Conservation (phyloP, 2,329 filamentous ascomycete species). For the Metarhizium album region DNA sequence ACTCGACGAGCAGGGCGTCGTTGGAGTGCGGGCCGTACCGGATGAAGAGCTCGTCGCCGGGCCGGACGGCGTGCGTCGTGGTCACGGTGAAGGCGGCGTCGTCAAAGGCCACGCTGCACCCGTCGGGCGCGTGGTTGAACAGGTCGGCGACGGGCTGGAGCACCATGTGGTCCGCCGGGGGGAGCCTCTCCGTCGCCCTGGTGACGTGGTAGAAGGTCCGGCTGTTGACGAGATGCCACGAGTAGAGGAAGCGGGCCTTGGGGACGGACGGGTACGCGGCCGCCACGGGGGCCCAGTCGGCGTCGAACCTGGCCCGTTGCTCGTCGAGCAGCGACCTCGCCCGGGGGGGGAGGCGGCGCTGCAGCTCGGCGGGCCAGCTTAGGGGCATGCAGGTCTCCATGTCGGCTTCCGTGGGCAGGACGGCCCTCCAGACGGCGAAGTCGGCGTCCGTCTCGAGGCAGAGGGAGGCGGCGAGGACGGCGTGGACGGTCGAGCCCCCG, state of each 20-base stretch:
- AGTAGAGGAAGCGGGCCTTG: slow-evolving; percentile 37
- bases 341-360: slow-evolving; percentile 31
- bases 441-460: slow-evolving; percentile 39
- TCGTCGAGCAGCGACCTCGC: slow-evolving; percentile 35
- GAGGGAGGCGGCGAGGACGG: slow-evolving; percentile 59
- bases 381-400: slow-evolving; percentile 39
- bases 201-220: slow-evolving; percentile 50
- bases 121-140: slow-evolving; percentile 46
- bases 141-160: slow-evolving; percentile 65
- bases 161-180: slow-evolving; percentile 49
- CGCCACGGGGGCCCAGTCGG: slow-evolving; percentile 28
- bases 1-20: slow-evolving; percentile 62
- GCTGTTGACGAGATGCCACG: slow-evolving; percentile 51
- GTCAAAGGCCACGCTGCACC: slow-evolving; percentile 44
- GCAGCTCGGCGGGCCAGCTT: slow-evolving; percentile 33
- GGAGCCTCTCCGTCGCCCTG: slow-evolving; percentile 30
- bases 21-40: slow-evolving; percentile 60
- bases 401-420: slow-evolving; percentile 54
- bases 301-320: slow-evolving; percentile 36
- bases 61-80: slow-evolving; percentile 36
- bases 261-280: slow-evolving; percentile 15
- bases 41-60: slow-evolving; percentile 55
- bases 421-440: slow-evolving; percentile 49
- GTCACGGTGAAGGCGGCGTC: slow-evolving; percentile 42
- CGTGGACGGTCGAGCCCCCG: slow-evolving; percentile 51